Base-by-base conservation (phyloP, 257 asterid species). In the Penstemon newberryi region DNA sequence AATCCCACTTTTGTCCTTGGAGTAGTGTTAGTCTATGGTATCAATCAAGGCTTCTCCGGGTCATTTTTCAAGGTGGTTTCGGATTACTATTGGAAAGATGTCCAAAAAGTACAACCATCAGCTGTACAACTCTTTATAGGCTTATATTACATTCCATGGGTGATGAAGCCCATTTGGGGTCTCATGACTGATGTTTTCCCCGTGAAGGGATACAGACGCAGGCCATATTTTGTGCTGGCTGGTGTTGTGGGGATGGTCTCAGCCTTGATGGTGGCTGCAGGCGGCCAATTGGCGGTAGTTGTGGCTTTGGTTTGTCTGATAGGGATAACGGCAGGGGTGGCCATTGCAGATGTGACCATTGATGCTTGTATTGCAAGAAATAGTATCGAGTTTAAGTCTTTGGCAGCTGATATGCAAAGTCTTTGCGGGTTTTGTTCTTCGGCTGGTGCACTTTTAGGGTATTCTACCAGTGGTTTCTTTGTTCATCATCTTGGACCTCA, bases 321-420 rank as follows among this genome's bases (percentile, higher is more conserved):
- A 15, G 87, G 90, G 7, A 71, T 80, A 36, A 73, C 83, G 0
- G 70, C 81, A 1, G 89, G 87, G 1, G 76, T 84, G 56, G 90
- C 92, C 10, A 77, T 86, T n/a, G 96, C 87, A 5, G 96, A 88
- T 52, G 92, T 86, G 37, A 84, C 83, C 37, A 82, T 88, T 6
- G 90, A 84, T 79, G 95, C 96, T 4, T 86, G 93, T 59, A 82
- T 86, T 73, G 89, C 93, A 1, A 77, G 84, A 57, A 81, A 81
- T 55, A 86, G 87, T 59, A 84, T 82, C 11, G 85, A 83, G 76
- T 76, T 80, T 19, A 67, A 80, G 53, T 70, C 82, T 5, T 58
- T 88, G 76, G 93, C 96, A 3, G 80, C 89, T 42, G 96, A 88
- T 67, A 86, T 86, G 83, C 96, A 86, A 56, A 86, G 84, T 69